Base-by-base conservation (phyloP, 192 early-diverging fungal genomes). In the Podila clonocystis region DNA sequence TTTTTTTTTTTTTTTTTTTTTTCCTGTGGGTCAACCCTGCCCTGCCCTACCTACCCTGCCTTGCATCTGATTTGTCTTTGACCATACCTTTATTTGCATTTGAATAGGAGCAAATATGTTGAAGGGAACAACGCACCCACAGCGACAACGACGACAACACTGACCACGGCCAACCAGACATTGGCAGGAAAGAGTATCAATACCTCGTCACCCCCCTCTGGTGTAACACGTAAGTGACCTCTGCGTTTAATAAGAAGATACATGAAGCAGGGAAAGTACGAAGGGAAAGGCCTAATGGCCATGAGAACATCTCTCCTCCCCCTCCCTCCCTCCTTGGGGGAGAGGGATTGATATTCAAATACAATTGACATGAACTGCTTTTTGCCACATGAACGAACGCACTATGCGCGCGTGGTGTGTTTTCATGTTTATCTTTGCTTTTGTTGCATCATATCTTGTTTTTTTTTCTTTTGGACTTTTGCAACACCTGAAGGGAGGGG, bases 21-120 rank as follows among this genome's bases (percentile, higher is more conserved):
- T 29, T 59, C 28, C 31, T 26, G 1, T 9, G 4, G 30, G 58
- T 59, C 28, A 12, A 60, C 22, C 34, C 34, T 36, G 34, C 34
- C 34, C 6, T 45, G 11, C 41, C 41, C 8, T 45, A 3, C 38
- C 38, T 41, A 13, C 38, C 38, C 38, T 41, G 41, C 41, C 17
- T 36, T 36, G 34, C 9, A 1, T 36, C 24, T 28, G 24, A 60
- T n/a, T n/a, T 22, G 34, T 73, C 22, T 28, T 31, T 65, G 41
- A 30, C 48, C 29, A 5, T 65, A 11, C 5, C 33, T 30, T 61
- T 61, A 9, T 22, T 65, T 50, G 34, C 24, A 22, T 36, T 33
- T 22, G 28, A 9, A 61, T 83, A 85, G 80, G 79, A 76, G 83
- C 50, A 86, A 82, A 63, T 85, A 82, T 70, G 58, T 85, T 63